These are phyloP conservation scores for Cystobasidium onofrii DNA, from an alignment of 768 basidiomycete species.

Conservation along the genomic window DNA sequence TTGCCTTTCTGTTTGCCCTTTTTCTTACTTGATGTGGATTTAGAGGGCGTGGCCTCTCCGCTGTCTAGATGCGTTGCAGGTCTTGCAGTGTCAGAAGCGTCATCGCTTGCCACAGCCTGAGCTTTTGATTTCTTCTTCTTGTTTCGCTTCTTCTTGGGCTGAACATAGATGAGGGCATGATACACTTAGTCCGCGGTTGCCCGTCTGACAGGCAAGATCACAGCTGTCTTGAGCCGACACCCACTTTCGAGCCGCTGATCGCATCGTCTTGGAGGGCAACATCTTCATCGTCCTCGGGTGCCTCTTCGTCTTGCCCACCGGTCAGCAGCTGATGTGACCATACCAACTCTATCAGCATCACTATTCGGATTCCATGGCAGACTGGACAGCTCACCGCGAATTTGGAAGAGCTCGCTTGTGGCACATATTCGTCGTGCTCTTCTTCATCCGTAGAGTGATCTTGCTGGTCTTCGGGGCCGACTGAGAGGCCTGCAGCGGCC, in stretches of 20 bases:
- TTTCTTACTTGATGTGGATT: conserved; percentile 45
- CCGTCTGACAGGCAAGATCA: no score
- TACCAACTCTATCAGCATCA: background rate
- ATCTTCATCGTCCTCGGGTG: conserved; percentile 16
- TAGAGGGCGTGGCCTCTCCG: background rate
- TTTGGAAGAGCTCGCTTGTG: background rate
- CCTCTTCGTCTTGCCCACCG: background rate
- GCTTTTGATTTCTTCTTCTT: conserved; percentile 46
- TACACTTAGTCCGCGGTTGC: background rate
- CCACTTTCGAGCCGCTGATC: background rate
- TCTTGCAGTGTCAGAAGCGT: background rate
- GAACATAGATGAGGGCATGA: background rate
- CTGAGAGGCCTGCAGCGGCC: background rate
- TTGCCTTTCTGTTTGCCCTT: conserved; percentile 56
- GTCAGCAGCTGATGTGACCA: background rate
- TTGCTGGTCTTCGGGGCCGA: background rate
- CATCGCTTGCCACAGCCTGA: conserved; percentile 29
- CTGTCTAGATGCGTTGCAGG: background rate
- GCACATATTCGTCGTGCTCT: background rate
- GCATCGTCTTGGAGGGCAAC: background rate
- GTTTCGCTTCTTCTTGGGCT: conserved; percentile 32
- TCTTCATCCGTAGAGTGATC: background rate
- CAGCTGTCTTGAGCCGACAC: no score
- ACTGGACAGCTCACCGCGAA: background rate
- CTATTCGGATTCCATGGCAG: background rate